phyloP scores from a whole-genome alignment of 2,329 filamentous ascomycete genomes.

The Coleophoma crateriformis region DNA sequence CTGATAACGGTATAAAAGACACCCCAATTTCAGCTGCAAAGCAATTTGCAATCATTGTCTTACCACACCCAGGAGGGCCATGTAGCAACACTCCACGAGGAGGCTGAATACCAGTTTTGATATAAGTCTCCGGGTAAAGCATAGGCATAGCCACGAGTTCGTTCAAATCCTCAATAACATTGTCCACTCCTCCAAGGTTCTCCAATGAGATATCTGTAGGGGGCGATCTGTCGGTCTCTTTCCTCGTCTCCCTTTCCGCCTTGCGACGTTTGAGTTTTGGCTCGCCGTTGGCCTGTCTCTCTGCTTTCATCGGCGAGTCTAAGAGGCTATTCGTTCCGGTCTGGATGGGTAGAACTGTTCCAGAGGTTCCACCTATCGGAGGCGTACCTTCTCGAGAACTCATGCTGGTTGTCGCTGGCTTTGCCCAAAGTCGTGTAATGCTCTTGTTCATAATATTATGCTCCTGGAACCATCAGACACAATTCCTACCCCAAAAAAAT shows the following conservation, averaged over 20 bases:
- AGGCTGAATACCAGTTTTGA: slow-evolving; percentile 60
- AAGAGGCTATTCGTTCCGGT: slow-evolving; percentile 13
- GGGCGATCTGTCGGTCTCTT: slow-evolving; percentile 54
- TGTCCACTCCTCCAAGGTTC: slow-evolving; percentile 73
- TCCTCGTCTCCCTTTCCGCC: slow-evolving; percentile 37
- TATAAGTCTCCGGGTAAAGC: slow-evolving; percentile 60
- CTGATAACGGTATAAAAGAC: slow-evolving; percentile 76
- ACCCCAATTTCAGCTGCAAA: slow-evolving; percentile 71
- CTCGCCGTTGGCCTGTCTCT: slow-evolving; percentile 59
- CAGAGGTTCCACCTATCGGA: slow-evolving; percentile 8
- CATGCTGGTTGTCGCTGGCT: slow-evolving; percentile 22
- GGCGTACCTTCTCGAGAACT: slow-evolving; percentile 16
- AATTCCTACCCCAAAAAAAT: not conserved
- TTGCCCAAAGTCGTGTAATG: slow-evolving; percentile 54
- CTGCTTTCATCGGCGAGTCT: slow-evolving; percentile 27
- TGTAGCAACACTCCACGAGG: slow-evolving; percentile 73
- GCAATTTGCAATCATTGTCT: slow-evolving; percentile 78
- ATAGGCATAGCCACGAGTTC: slow-evolving; percentile 71
- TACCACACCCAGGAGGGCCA: slow-evolving; percentile 80
- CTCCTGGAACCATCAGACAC: slow-evolving; percentile 30
- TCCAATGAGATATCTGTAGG: slow-evolving; percentile 62
- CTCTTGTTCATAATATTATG: slow-evolving; percentile 62
- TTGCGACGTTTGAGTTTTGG: slow-evolving; percentile 62
- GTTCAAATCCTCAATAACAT: slow-evolving; percentile 63
- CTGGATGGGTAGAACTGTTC: slow-evolving; percentile 16